Evolutionary conservation across 345 rosid species (phyloP).

Genomic region (Camelina laxa): DNA sequence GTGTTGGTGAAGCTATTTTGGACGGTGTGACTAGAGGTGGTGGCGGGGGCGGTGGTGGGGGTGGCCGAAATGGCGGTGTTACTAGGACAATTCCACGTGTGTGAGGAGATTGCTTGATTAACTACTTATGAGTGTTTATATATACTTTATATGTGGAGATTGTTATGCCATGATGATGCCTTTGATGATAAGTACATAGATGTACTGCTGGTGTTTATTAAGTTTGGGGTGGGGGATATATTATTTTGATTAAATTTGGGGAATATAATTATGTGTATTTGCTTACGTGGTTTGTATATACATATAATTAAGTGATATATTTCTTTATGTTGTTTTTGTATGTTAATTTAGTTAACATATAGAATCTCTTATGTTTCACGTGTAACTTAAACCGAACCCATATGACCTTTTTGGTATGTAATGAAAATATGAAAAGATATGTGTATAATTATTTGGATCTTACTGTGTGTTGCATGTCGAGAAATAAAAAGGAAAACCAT

Average conservation of each 20-base stretch:
- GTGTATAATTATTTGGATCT: not conserved
- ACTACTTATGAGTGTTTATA: constrained; percentile 29
- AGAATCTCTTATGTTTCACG: not conserved
- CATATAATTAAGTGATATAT: not conserved
- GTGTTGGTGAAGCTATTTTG: constrained; percentile 66
- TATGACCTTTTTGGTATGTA: constrained; percentile 9
- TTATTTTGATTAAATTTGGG: constrained; percentile 27
- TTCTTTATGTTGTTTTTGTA: not conserved
- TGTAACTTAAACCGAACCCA: not conserved
- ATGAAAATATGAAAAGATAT: not conserved
- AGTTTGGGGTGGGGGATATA: constrained; percentile 21
- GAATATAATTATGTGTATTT: constrained; percentile 23
- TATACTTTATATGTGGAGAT: constrained; percentile 16
- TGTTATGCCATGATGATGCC: constrained; percentile 27
- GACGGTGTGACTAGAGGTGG: constrained; percentile 55
- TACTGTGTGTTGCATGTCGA: not conserved
- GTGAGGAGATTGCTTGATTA: constrained; percentile 28
- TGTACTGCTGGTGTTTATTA: constrained; percentile 15
- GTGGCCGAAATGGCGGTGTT: constrained; percentile 14
- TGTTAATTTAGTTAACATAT: not conserved
- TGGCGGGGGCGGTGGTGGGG: constrained; percentile 15
- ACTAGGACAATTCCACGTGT: constrained; percentile 37
- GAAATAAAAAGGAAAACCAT: not conserved
- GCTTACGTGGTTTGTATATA: constrained; percentile 21
- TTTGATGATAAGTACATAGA: constrained; percentile 12